Base-by-base conservation (phyloP, 2,329 filamentous ascomycete species). In the Pseudocercospora fuligena region DNA sequence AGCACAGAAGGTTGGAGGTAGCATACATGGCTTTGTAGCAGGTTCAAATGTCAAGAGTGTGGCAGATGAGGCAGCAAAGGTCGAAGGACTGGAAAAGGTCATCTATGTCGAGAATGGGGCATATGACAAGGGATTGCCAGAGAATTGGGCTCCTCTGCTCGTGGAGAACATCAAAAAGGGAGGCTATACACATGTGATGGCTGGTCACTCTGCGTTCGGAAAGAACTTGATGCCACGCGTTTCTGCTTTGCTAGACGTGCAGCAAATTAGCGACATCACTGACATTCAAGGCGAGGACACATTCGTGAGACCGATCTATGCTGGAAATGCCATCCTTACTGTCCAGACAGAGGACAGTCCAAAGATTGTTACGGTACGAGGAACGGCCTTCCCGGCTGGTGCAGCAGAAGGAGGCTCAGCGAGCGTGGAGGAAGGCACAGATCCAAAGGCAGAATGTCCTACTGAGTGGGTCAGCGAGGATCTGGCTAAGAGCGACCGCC, bases 101-200 rank as follows among this genome's bases (percentile, higher is more conserved):
- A 87, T 99, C 74, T 89, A 88, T 49, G 90, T 98, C 21, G 92
- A 97, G 71, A 98, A 93, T 81, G 88, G 84, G 63, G 91, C 92
- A 60, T 99, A 99, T 77, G 94, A 98, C 76, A 97, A 94, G 88
- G 93, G 93, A 59, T 87, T 99, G 1, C 89, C 95, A 61, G 95
- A 99, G 83, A 97, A 92, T 84, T 98, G 88, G 77, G 95, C 94
- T n/a, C 92, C 93, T 64, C 85, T 99, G 56, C 85, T 99, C 47
- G 91, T 93, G 60, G 94, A 98, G 80, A 99, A 98, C 81, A 94
- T 98, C 81, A 97, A 97, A 83, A 95, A 95, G 79, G 94, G 92
- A 67, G 92, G 90, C 67, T 98, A 93, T 80, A 97, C 94, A 68
- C 95, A 99, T 78, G 87, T 99, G 70, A 86, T 99, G 75, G 92